Evolutionary conservation across 1,284 basidiomycete genomes (phyloP), one percentile per base, ranked within the genome.

Genomic region (Rugosomyces carneus): DNA sequence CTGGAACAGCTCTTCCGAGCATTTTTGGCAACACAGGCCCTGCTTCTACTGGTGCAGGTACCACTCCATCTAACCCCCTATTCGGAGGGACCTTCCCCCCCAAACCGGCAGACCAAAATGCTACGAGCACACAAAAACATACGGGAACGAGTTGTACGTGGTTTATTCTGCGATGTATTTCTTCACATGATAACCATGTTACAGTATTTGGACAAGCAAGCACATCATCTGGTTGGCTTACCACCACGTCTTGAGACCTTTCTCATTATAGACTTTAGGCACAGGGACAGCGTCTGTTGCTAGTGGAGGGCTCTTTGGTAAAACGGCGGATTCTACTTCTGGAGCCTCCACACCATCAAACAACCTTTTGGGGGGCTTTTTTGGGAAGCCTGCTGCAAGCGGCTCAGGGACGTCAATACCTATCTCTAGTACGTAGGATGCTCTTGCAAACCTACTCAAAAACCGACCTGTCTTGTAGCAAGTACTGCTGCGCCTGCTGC

Each of bases 171-270:
- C 48, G 42, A 40, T 41, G 5, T 26, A 13, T 19, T 11, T n/a
- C n/a, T n/a, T 13, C 31, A 16, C 35, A 18, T 47, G 40, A 26
- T 46, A 19, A 46, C 9, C 20, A 16, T 16, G 19, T 8, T 42
- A 13, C 10, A 67, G 65, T 65, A 50, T 67, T 67, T 44, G 57
- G 56, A 27, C 59, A 60, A 47, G 48, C 58, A 37, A 53, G 37
- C 40, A 44, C 45, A 7, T 27, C 51, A 23, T 37, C 51, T 29
- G 39, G 55, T 42, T 32, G 32, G n/a, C 20, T 23, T 23, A 19
- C 15, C 19, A 16, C 26, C n/a, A n/a, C 27, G 34, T 18, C 20
- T 19, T 36, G 29, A 8, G 21, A 15, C 35, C 20, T 6, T 10
- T 45, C 45, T 55, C 39, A 51, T 44, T 40, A n/a, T 37, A 19